Conservation (phyloP, 345 rosid species). For the Camelina laxa region DNA sequence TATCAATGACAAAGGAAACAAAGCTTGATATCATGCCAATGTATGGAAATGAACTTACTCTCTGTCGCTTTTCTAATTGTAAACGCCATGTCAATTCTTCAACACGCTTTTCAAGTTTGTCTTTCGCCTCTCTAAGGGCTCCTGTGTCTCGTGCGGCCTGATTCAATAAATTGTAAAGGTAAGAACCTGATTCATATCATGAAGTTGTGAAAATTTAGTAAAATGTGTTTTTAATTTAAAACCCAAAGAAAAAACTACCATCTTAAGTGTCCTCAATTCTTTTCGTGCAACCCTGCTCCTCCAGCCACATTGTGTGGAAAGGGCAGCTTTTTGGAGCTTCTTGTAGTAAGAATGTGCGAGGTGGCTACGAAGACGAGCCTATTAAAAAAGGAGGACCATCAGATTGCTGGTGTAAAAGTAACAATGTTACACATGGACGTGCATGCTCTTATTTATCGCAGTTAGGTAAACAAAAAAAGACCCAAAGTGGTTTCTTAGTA, state of each 20-base stretch:
- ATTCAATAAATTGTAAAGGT: conserved; percentile 39
- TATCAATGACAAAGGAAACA: conserved; percentile 4
- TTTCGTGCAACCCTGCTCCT: conserved; percentile 91
- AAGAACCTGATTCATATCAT: conserved; percentile 30
- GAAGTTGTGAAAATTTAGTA: neutral
- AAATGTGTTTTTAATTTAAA: neutral
- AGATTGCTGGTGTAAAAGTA: conserved; percentile 21
- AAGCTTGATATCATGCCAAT: conserved; percentile 19
- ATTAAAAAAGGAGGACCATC: conserved; percentile 37
- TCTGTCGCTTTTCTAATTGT: conserved; percentile 93
- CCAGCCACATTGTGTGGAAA: conserved; percentile 95
- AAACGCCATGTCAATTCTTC: conserved; percentile 98
- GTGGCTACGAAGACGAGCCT: conserved; percentile 83
- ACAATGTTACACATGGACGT: conserved; percentile 5
- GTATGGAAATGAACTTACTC: conserved; percentile 59
- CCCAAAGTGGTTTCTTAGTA: conserved; percentile 26
- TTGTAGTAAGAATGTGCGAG: conserved; percentile 74
- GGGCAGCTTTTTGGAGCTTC: conserved; percentile 83
- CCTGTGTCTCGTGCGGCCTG: conserved; percentile 98
- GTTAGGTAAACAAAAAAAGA: conserved; percentile 31
- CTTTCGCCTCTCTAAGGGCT: conserved; percentile 97
- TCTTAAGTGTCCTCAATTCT: conserved; percentile 88
- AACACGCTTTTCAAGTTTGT: conserved; percentile 97
- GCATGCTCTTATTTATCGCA: conserved; percentile 11
- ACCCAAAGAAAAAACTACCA: conserved; percentile 57